Evolutionary conservation across 768 basidiomycete genomes (phyloP), one percentile per base, ranked within the genome.

Genomic region (Leccinum olivaceopallidum): DNA sequence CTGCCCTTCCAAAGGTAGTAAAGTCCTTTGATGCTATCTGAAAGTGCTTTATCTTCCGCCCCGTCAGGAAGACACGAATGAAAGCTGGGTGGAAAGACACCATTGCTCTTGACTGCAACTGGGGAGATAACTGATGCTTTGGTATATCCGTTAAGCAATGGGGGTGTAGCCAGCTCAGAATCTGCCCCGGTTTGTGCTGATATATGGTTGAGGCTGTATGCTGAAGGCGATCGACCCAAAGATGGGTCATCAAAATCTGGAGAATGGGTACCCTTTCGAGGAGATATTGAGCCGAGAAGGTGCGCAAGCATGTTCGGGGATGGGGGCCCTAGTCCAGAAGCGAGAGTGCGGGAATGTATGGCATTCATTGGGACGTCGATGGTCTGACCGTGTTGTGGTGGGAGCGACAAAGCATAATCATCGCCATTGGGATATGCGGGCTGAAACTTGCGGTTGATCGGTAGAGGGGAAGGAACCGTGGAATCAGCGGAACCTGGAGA

Each of bases 401-500:
- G 62, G 47, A 59, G 59, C 24, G 55, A 10, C 10, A 48, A 30
- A 22, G 44, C 22, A 18, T 52, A 52, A 58, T 56, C 60, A 28
- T 56, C 55, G 50, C 53, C 61, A 4, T 53, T 36, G 20, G 56
- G 49, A 53, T 60, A 37, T 0, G 24, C 59, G 22, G 65, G 61
- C 37, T 62, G 70, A 14, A 72, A 65, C 53, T 67, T 75, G 57
- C 72, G 73, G 53, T 64, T 66, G 24, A 59, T 63, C 49, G 74
- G 75, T 32, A 75, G 59, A n/a, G 83, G 67, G 66, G 89, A 74
- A 2, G 88, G 87, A 16, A 85, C 67, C 20, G 87, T 88, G 16
- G 89, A 90, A 69, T 90, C 89, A 16, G 83, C 87, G 30, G 88
- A 84, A 56, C 89, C 89, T 90, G 66, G 36, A 66, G 39, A 14